phyloP scores from a whole-genome alignment of 1,284 basidiomycete species.

The Nidula niveotomentosa region DNA sequence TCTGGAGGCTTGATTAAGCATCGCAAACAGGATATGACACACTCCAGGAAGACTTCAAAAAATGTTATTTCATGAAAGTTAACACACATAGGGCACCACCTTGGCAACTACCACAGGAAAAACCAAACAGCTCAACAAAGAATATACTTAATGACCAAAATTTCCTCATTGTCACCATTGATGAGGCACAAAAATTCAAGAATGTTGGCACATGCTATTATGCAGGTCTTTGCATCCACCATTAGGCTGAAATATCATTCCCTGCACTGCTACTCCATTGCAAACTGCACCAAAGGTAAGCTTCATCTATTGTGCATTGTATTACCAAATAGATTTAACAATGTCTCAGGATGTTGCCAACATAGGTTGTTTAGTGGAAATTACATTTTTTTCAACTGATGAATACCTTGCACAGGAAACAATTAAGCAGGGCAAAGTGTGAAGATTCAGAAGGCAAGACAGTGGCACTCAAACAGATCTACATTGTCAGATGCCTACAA shows the following conservation, averaged over 20 bases:
- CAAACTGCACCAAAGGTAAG: slow-evolving; percentile 27
- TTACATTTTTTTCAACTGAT: slow-evolving; percentile 21
- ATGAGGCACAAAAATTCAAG: slow-evolving; percentile 27
- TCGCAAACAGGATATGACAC: too few species aligned
- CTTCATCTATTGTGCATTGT: too few species aligned
- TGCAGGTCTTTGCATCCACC: slow-evolving; percentile 14
- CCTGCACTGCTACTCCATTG: slow-evolving; percentile 31
- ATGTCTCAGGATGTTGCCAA: slow-evolving; percentile 24
- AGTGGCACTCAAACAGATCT: too few species aligned
- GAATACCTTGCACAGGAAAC: slow-evolving; percentile 16
- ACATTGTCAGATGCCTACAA: too few species aligned
- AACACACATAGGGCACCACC: slow-evolving; percentile 6
- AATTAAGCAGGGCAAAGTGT: slow-evolving; percentile 16
- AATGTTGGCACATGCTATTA: slow-evolving; percentile 21
- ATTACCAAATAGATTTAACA: too few species aligned
- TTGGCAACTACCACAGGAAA: slow-evolving; percentile 11
- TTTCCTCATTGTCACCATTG: slow-evolving; percentile 18
- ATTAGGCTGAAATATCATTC: slow-evolving; percentile 12
- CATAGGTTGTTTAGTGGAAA: slow-evolving; percentile 22
- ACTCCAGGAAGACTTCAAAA: too few species aligned
- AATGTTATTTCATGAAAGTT: too few species aligned
- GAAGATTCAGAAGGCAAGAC: slow-evolving; percentile 8
- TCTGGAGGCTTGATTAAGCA: too few species aligned
- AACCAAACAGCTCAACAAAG: background rate
- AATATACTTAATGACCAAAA: slow-evolving; percentile 19